Evolutionary conservation across 176 grass and related monocot genomes (phyloP).

Genomic region (Oryza meyeriana): DNA sequence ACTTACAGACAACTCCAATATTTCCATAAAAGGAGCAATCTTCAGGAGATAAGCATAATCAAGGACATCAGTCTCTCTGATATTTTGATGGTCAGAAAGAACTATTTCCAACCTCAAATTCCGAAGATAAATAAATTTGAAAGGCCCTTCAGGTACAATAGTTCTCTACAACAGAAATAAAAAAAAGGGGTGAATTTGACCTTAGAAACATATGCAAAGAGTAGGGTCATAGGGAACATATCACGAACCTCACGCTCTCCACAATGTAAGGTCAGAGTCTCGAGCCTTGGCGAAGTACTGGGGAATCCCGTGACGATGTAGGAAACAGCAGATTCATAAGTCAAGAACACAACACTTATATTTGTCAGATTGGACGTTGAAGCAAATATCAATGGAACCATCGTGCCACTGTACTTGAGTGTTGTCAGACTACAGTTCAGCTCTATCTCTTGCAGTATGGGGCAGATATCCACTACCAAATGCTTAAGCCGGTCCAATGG

Average conservation of each 20-base stretch:
- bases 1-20: no score
- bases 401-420: background rate
- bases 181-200: background rate
- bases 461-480: background rate
- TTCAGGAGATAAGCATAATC: background rate
- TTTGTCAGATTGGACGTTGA: no score
- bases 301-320: no score
- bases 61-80: no score
- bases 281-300: no score
- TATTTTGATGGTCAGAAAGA: background rate
- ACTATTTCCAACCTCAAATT: background rate
- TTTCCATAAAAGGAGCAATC: background rate
- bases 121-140: background rate
- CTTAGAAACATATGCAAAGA: no score
- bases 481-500: conserved; percentile 7
- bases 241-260: no score
- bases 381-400: no score
- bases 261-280: no score
- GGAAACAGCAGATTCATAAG: no score
- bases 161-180: background rate
- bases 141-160: background rate
- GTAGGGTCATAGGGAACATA: no score
- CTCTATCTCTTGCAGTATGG: background rate
- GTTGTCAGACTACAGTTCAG: background rate
- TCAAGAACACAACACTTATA: no score